Percentiles rank a stretch among this genome's conserved stretches.
Evolutionary conservation across 2,329 filamentous ascomycete species (phyloP).

Genomic region (Diaporthe caulivora): DNA sequence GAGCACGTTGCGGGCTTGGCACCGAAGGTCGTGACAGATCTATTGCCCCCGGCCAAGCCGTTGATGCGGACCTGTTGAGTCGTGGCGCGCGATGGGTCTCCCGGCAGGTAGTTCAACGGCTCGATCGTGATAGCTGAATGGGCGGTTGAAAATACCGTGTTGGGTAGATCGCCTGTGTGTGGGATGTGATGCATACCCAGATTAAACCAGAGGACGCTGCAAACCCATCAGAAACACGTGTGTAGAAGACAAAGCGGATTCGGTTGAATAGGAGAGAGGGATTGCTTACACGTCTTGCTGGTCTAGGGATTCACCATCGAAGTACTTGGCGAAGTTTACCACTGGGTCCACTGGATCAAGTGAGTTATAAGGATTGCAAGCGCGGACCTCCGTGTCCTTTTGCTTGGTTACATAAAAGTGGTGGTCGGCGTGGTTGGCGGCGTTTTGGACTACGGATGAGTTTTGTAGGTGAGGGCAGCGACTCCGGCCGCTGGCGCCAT

Average conservation of each 20-base stretch:
- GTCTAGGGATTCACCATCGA: background rate
- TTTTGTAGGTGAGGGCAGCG: background rate
- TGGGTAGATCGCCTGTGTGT: constrained; percentile 11
- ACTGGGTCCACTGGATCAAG: constrained; percentile 17
- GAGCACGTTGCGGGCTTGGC: background rate
- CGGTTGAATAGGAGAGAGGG: background rate
- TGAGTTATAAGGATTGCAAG: background rate
- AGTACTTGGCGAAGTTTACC: constrained; percentile 9
- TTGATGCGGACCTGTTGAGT: constrained; percentile 18
- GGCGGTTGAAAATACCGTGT: constrained; percentile 4
- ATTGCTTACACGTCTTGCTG: constrained; percentile 13
- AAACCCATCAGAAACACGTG: no score
- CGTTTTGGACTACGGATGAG: background rate
- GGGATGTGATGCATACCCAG: constrained; percentile 60
- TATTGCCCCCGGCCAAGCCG: background rate
- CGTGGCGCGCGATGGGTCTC: constrained; percentile 12
- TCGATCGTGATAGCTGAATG: background rate
- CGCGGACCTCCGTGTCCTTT: constrained; percentile 54
- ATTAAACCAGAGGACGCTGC: constrained; percentile 58
- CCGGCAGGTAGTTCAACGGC: constrained; percentile 13
- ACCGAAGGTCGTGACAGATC: background rate
- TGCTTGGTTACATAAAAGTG: constrained; percentile 60
- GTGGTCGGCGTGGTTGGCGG: background rate
- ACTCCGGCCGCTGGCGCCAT: background rate
- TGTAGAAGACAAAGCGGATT: background rate